phyloP scores from a whole-genome alignment of 2,329 filamentous ascomycete genomes.

The Atkinsonella texensis region DNA sequence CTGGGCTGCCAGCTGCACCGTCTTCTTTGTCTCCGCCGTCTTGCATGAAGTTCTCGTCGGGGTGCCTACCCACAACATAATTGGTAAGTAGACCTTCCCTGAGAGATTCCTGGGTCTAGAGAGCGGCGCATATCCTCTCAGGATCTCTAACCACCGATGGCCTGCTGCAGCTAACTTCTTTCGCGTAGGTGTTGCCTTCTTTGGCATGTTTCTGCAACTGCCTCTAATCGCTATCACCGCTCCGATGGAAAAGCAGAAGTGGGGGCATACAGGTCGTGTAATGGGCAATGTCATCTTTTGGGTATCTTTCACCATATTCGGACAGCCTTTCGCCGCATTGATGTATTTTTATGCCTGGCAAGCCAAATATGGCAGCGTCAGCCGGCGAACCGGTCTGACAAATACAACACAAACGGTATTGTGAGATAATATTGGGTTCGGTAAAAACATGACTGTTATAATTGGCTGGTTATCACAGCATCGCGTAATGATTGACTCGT shows the following conservation, averaged over 20 bases:
- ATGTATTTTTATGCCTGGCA: constrained; percentile 99
- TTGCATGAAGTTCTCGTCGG: constrained; percentile 90
- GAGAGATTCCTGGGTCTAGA: neutral
- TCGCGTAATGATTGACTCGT: neutral
- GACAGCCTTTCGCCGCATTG: constrained; percentile 83
- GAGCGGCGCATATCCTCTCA: too few relatives aligned
- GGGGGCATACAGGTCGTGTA: constrained; percentile 57
- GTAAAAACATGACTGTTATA: neutral
- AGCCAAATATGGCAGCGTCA: constrained; percentile 86
- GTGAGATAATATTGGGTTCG: neutral
- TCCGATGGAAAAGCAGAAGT: constrained; percentile 66
- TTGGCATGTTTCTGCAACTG: constrained; percentile 88
- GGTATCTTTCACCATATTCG: constrained; percentile 90
- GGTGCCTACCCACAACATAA: constrained; percentile 86
- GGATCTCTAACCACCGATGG: too few relatives aligned
- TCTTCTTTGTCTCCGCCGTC: constrained; percentile 80
- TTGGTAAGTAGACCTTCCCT: constrained; percentile 43
- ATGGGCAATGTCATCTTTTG: constrained; percentile 92
- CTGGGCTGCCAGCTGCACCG: constrained; percentile 58
- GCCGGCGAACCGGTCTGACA: constrained; percentile 23
- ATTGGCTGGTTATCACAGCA: neutral
- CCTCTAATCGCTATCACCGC: constrained; percentile 76
- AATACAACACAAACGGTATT: neutral
- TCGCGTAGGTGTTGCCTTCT: constrained; percentile 69
- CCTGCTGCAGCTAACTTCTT: neutral